Conservation (phyloP, 768 basidiomycete species). For the Pisolithus marmoratus region DNA sequence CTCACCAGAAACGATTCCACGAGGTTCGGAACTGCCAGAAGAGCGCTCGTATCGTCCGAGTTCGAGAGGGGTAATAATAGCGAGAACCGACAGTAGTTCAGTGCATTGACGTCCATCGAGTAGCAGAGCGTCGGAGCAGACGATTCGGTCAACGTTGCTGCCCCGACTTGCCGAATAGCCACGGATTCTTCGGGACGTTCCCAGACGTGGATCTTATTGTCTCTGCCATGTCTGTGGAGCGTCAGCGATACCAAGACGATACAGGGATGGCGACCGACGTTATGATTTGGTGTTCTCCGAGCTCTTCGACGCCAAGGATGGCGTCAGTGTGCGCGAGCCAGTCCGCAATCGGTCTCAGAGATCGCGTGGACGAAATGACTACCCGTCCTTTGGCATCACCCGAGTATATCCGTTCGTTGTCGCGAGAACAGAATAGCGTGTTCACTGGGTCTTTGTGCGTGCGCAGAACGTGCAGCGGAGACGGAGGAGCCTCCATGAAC, state of each 20-base stretch:
- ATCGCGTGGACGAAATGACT: constrained; percentile 67
- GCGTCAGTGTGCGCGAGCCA: constrained; percentile 82
- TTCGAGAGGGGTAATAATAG: constrained; percentile 43
- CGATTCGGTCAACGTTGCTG: constrained; percentile 47
- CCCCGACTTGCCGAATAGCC: constrained; percentile 45
- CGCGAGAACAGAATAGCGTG: constrained; percentile 54
- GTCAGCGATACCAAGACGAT: background rate
- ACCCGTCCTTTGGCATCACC: constrained; percentile 80
- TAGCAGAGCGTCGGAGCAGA: constrained; percentile 49
- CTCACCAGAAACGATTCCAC: constrained; percentile 80
- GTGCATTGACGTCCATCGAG: constrained; percentile 84
- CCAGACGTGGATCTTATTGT: constrained; percentile 84
- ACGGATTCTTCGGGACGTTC: constrained; percentile 42
- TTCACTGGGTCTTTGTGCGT: constrained; percentile 62
- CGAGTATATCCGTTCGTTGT: constrained; percentile 81
- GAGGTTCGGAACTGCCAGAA: constrained; percentile 83
- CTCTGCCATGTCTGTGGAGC: constrained; percentile 64
- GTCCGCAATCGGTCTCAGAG: constrained; percentile 62
- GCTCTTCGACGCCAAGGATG: constrained; percentile 76
- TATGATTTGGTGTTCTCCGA: constrained; percentile 50
- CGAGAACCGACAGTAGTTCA: constrained; percentile 92
- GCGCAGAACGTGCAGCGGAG: constrained; percentile 73
- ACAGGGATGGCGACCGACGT: constrained; percentile 55
- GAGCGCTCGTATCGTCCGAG: constrained; percentile 28
- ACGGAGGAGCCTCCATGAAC: constrained; percentile 31